Evolutionary conservation across 139 green algal species (phyloP).

Genomic region (Chlamydomonas asymmetrica): DNA sequence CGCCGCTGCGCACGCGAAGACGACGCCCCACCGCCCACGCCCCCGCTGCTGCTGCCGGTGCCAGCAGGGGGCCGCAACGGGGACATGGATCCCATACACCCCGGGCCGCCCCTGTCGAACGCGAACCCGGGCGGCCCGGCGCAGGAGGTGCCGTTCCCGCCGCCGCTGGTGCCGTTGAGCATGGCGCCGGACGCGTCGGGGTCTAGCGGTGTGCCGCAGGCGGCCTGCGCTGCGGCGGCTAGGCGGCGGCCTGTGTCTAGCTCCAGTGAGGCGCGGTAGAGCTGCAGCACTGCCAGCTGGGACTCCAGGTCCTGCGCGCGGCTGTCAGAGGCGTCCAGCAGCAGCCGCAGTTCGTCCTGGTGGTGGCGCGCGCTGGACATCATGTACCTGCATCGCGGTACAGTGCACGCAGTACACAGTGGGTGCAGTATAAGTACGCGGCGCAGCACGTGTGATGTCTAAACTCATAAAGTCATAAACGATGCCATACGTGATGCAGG

Average conservation of each 20-base stretch:
- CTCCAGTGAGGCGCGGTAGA: slow-evolving; percentile 25
- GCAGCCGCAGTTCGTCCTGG: not conserved
- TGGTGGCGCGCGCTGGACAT: too few species aligned
- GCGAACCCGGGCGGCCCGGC: not conserved
- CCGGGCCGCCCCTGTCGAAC: not conserved
- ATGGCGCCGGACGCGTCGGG: not conserved
- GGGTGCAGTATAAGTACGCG: too few species aligned
- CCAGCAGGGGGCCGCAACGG: not conserved
- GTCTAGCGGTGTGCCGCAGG: not conserved
- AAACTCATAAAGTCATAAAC: too few species aligned
- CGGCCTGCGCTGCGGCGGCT: not conserved
- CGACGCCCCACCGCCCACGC: too few species aligned
- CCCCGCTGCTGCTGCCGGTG: not conserved
- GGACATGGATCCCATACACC: not conserved
- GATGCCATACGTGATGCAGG: too few species aligned
- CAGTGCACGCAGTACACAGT: too few species aligned
- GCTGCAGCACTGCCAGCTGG: slow-evolving; percentile 16
- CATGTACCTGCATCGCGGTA: too few species aligned
- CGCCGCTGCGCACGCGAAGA: too few species aligned
- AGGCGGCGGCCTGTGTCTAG: slow-evolving; percentile 3
- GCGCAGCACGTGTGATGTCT: too few species aligned
- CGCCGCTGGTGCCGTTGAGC: not conserved
- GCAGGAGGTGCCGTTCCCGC: not conserved
- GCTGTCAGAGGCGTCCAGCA: slow-evolving; percentile 3
- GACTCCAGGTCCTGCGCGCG: slow-evolving; percentile 3